Evolutionary conservation across 495 filamentous ascomycete genomes (phyloP), one percentile per base, ranked within the genome.

Genomic region (Pyrenula massariospora): DNA sequence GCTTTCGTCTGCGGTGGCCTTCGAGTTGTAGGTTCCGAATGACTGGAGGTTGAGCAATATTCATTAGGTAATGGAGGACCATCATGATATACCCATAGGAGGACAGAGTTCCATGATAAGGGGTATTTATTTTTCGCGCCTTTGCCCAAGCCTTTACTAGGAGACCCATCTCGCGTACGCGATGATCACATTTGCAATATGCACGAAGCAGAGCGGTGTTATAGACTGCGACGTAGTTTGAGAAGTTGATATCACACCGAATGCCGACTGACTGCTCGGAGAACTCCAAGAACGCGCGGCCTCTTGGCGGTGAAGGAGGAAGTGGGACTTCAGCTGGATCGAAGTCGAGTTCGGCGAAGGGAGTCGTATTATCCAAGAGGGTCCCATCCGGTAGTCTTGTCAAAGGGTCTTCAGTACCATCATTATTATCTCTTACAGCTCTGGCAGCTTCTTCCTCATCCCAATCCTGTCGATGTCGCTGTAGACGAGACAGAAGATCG

Each of bases 81-180:
- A 94, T 91, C 5, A 94, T 73, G n/a, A 89, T 87, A 67, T 90
- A 94, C 51, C 89, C 89, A 65, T 94, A 94, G 55, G 85, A 88
- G 62, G 84, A 88, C 31, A 94, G 74, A 0, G 87, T 91, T 53
- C 89, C 89, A 48, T 81, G 79, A 64, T 89, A 93, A n/a, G 86
- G 79, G 54, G 76, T 80, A 68, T 93, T 93, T 68, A 94, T 92
- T 56, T 79, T 82, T 49, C 89, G 80, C 25, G 75, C 74, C 67
- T 88, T 91, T 42, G 89, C 86, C 89, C 89, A 94, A 58, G 75
- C 69, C 67, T 94, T 94, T 66, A 94, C 75, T 65, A 92, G 91
- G 3, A 91, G 73, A 12, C 91, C 80, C 73, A 91, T 76, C n/a
- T 80, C 77, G 19, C 78, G 76, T 3, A 94, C 85, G 2, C 89